Evolutionary conservation across 331 rosid species (phyloP).

Genomic region (Acacia concinna): DNA sequence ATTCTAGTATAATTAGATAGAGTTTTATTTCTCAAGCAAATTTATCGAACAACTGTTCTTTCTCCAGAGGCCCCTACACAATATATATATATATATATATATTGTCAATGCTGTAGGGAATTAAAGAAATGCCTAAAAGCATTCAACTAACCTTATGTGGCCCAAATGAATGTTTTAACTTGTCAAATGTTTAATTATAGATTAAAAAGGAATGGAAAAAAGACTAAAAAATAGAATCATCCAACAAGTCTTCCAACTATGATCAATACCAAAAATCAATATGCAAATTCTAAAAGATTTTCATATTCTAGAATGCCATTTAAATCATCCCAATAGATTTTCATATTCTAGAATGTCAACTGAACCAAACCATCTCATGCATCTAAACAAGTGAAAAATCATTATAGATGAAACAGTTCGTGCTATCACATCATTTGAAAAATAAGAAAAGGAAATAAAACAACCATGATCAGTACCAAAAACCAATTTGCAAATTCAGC

Average conservation of each 20-base stretch:
- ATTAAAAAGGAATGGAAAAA: too few species aligned
- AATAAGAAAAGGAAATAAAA: background rate
- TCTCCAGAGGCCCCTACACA: too few species aligned
- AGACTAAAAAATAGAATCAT: too few species aligned
- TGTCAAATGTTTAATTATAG: background rate
- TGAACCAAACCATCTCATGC: background rate
- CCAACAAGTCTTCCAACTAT: slow-evolving; percentile 91
- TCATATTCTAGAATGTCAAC: background rate
- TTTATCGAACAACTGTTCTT: background rate
- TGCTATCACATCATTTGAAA: background rate
- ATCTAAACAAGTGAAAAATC: background rate
- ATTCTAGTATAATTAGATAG: background rate
- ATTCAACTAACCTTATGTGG: background rate
- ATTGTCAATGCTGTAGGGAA: slow-evolving; percentile 14
- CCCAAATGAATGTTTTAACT: slow-evolving; percentile 27
- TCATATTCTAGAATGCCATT: too few species aligned
- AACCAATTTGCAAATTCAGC: slow-evolving; percentile 86
- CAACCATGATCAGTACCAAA: too few species aligned
- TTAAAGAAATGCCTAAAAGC: slow-evolving; percentile 16
- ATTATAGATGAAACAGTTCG: background rate
- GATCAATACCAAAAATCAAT: slow-evolving; percentile 63
- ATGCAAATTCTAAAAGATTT: slow-evolving; percentile 33
- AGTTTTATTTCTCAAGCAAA: background rate
- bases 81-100: too few species aligned
- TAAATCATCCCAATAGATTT: slow-evolving; percentile 12